Conservation (phyloP, 139 green algal species). For the Closterium sp. region DNA sequence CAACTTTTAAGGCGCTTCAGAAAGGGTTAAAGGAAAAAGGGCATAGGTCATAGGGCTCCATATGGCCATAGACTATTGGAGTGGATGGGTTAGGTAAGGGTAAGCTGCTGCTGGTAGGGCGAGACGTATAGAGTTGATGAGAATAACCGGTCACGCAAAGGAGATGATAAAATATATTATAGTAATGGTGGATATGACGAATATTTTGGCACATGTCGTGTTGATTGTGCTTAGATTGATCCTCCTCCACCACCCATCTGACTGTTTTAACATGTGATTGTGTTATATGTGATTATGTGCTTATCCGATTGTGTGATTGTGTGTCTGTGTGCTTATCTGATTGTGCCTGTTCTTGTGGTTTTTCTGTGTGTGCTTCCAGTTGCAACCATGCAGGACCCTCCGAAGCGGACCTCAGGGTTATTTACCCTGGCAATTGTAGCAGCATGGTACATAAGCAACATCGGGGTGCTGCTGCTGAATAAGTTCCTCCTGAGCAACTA, state of each 20-base stretch:
- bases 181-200: no score
- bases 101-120: no score
- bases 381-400: background rate
- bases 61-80: no score
- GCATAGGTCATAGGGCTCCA: no score
- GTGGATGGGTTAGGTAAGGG: no score
- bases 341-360: background rate
- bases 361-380: background rate
- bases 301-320: background rate
- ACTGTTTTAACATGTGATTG: no score
- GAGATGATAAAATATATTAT: no score
- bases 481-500: slow-evolving; percentile 80
- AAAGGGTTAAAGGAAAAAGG: no score
- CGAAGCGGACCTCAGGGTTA: slow-evolving; percentile 7
- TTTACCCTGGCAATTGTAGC: slow-evolving; percentile 33
- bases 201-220: background rate
- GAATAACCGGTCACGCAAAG: no score
- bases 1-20: no score
- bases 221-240: background rate
- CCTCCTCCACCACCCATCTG: no score
- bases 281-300: background rate
- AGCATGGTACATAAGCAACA: slow-evolving; percentile 85
- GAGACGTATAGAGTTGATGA: no score
- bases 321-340: background rate
- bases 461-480: slow-evolving; percentile 90